A percentile compares a stretch with the other conserved stretches of the same genome.
Evolutionary conservation across 768 basidiomycete genomes (phyloP).

Genomic region (Galerina sulciceps): DNA sequence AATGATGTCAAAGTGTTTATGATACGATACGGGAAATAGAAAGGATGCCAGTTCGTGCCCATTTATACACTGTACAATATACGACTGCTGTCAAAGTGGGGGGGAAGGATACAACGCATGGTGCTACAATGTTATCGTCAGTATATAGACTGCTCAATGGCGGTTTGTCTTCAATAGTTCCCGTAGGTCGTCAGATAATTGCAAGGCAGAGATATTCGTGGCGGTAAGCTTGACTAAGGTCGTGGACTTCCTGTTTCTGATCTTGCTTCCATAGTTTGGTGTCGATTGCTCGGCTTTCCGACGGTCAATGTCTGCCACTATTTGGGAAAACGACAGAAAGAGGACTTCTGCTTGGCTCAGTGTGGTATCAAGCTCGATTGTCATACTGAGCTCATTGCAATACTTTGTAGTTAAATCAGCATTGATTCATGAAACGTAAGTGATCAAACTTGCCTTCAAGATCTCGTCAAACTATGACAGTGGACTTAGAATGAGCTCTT

Average conservation of each 20-base stretch:
- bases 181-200: slow-evolving; percentile 65
- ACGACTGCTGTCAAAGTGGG: background rate
- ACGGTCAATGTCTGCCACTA: slow-evolving; percentile 89
- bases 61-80: too few species aligned
- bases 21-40: background rate
- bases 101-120: background rate
- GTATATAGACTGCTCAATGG: background rate
- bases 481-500: background rate
- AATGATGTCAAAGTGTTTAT: too few species aligned
- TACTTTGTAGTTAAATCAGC: slow-evolving; percentile 51
- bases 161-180: slow-evolving; percentile 57
- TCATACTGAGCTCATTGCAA: slow-evolving; percentile 94
- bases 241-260: slow-evolving; percentile 20
- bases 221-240: slow-evolving; percentile 23
- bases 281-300: slow-evolving; percentile 64
- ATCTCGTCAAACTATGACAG: slow-evolving; percentile 75
- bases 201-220: slow-evolving; percentile 44
- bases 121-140: background rate
- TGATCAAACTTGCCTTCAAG: slow-evolving; percentile 51
- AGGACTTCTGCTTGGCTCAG: slow-evolving; percentile 97
- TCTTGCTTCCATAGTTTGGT: slow-evolving; percentile 35
- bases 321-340: slow-evolving; percentile 87
- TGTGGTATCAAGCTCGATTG: slow-evolving; percentile 95
- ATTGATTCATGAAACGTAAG: background rate
- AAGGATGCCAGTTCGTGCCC: background rate